Evolutionary conservation across 2,329 filamentous ascomycete genomes (phyloP).

Genomic region (Cercospora sesami): DNA sequence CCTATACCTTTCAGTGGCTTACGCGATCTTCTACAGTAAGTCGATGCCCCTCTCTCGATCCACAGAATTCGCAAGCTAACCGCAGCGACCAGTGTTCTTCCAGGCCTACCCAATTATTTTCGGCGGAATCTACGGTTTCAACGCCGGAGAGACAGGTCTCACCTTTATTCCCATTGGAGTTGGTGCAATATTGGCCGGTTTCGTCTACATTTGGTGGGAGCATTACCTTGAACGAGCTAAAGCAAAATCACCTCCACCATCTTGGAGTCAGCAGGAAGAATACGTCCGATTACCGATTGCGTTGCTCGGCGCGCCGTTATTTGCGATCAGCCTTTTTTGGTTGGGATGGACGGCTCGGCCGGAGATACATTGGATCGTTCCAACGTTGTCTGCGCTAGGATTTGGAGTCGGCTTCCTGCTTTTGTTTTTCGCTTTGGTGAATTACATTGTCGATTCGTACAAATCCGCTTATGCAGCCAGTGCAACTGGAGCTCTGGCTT

Average conservation of each 20-base stretch:
- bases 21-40: constrained; percentile 62
- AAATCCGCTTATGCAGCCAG: too few relatives aligned
- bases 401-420: constrained; percentile 56
- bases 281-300: constrained; percentile 70
- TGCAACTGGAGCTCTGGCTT: constrained; percentile 72
- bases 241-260: constrained; percentile 40
- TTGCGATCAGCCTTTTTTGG: constrained; percentile 53
- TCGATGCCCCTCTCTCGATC: background rate
- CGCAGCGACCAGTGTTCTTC: constrained; percentile 58
- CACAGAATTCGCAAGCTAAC: constrained; percentile 1
- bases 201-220: constrained; percentile 68
- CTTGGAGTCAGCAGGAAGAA: constrained; percentile 65
- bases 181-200: constrained; percentile 60
- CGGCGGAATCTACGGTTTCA: constrained; percentile 61
- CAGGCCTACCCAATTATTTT: constrained; percentile 72
- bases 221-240: constrained; percentile 56
- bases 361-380: constrained; percentile 47
- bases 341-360: constrained; percentile 58
- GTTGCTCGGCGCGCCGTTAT: constrained; percentile 51
- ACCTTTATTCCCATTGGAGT: constrained; percentile 68
- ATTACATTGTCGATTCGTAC: too few relatives aligned
- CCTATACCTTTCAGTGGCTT: constrained; percentile 65
- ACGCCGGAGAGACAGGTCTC: constrained; percentile 64
- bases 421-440: constrained; percentile 55
- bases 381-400: constrained; percentile 50